Evolutionary conservation across 139 green algal genomes (phyloP), one percentile per base, ranked within the genome.

Genomic region (Chlorella sp.): DNA sequence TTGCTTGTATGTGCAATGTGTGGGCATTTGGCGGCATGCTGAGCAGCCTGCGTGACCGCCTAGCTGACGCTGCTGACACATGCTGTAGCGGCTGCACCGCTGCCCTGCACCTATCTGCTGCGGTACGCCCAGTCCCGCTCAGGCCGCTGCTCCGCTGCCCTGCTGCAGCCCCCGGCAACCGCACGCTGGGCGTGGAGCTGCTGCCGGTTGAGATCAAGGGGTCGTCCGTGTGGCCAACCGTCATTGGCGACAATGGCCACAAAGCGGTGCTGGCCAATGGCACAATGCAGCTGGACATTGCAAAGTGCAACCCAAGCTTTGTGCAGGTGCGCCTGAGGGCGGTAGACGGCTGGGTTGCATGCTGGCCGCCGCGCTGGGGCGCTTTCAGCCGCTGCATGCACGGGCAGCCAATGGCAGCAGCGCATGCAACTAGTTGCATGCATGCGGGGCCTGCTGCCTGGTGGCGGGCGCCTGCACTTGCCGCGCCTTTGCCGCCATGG

Each of bases 181-280:
- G 72, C 43, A 41, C 44, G 0, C 43, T 16, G 72, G 72, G 72
- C 72, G 30, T 78, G 43, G 72, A 78, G 30, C 40, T 16, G 6
- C 43, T 78, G 43, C 72, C 46, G 3, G 24, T 60, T 36, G 72
- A 78, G 14, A 36, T 78, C 72, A 78, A 78, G 44, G 72, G 72
- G 8, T 78, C 72, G 43, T 14, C 44, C 13, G 1, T 60, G 30
- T 78, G 72, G 72, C 72, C 72, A 5, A 60, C 72, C 30, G 44
- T 78, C 28, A 6, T 46, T 22, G 72, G 72, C 0, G 30, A 36
- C 3, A 48, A 41, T 2, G 72, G 72, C 24, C 44, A 78, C 72
- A 58, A 46, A 20, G 43, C 43, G 11, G 72, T 36, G 20, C 28
- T 78, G 16, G 13, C 26, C 43, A 46, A 60, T 30, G 26, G 32